A percentile compares a stretch with the other conserved stretches of the same genome.
phyloP scores from a whole-genome alignment of 2,329 filamentous ascomycete species.

The Botrytis porri region DNA sequence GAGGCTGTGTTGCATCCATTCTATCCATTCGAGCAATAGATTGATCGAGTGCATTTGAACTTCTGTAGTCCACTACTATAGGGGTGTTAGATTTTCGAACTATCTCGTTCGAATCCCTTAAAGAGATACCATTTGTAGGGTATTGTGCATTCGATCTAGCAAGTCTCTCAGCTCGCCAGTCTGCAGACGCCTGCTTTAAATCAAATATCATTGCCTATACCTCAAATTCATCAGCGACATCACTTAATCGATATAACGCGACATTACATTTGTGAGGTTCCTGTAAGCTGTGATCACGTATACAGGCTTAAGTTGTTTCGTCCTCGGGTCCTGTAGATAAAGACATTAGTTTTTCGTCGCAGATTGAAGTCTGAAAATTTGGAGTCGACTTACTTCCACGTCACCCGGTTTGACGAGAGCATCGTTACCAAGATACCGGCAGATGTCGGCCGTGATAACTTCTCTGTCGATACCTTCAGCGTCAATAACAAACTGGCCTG shows the following conservation, averaged over 20 bases:
- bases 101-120: conserved; percentile 35
- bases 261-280: conserved; percentile 68
- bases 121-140: conserved; percentile 38
- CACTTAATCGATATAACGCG: conserved; percentile 27
- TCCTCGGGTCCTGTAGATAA: conserved; percentile 49
- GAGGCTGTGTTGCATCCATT: conserved; percentile 37
- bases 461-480: conserved; percentile 79
- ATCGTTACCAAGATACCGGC: conserved; percentile 80
- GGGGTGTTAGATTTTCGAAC: conserved; percentile 39
- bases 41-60: conserved; percentile 38
- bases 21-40: conserved; percentile 39
- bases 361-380: background rate
- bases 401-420: conserved; percentile 72
- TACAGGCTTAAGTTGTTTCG: conserved; percentile 61
- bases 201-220: conserved; percentile 53
- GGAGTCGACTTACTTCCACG: conserved; percentile 59
- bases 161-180: conserved; percentile 44
- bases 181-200: conserved; percentile 51
- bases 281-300: conserved; percentile 79
- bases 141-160: conserved; percentile 34
- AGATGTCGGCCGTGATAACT: conserved; percentile 81
- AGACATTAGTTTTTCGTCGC: conserved; percentile 18
- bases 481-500: conserved; percentile 79
- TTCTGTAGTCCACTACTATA: conserved; percentile 37
- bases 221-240: conserved; percentile 26